A percentile compares a stretch with the other conserved stretches of the same genome.
Evolutionary conservation across 805 yeast species (phyloP).

Genomic region (Helenozyma baotianmanensis): DNA sequence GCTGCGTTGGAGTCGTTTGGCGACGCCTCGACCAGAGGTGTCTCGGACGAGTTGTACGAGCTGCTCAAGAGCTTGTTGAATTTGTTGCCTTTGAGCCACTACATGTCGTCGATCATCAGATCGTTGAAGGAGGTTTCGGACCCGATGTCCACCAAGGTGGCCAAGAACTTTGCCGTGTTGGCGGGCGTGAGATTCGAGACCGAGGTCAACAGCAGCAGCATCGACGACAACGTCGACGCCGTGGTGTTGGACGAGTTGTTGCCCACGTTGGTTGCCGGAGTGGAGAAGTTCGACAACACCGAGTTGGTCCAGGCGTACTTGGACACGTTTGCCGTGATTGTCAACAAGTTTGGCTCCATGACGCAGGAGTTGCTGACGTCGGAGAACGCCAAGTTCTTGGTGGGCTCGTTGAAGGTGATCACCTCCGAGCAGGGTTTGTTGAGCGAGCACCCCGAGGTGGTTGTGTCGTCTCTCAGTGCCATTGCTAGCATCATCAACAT

Average conservation of each 20-base stretch:
- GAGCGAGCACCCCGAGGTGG: constrained; percentile 53
- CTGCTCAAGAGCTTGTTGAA: constrained; percentile 61
- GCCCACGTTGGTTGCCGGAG: constrained; percentile 43
- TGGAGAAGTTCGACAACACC: constrained; percentile 30
- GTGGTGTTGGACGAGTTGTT: constrained; percentile 51
- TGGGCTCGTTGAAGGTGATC: constrained; percentile 46
- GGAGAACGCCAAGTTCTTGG: constrained; percentile 44
- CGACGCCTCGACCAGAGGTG: constrained; percentile 15
- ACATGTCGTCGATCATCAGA: constrained; percentile 54
- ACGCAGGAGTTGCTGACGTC: constrained; percentile 24
- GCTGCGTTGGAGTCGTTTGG: constrained; percentile 30
- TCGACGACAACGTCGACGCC: constrained; percentile 42
- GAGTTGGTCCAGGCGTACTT: constrained; percentile 65
- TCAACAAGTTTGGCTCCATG: constrained; percentile 53
- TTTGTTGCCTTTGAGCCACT: constrained; percentile 70
- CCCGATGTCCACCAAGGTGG: constrained; percentile 45
- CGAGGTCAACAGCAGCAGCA: constrained; percentile 48
- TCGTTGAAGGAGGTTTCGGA: constrained; percentile 33
- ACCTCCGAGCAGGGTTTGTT: constrained; percentile 50
- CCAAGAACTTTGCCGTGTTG: constrained; percentile 58
- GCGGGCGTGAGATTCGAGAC: constrained; percentile 64
- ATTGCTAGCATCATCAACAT: constrained; percentile 65
- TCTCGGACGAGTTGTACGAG: constrained; percentile 43
- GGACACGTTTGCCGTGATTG: constrained; percentile 60
- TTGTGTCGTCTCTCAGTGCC: constrained; percentile 69